Percentiles rank a stretch among this genome's conserved stretches.
phyloP scores from a whole-genome alignment of 306 rosid species.

The apple (Malus domestica) region ASM211411v1 NC_041801.1:5556001-5556500 shows the following conservation, averaged over 20 bases:
- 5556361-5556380: conserved; percentile 39
- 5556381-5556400: conserved; percentile 47
- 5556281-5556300: conserved; percentile 35
- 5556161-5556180: not conserved
- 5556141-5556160: conserved; percentile 9
- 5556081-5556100: conserved; percentile 72
- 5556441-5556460: conserved; percentile 57
- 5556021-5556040: conserved; percentile 77
- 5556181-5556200: conserved; percentile 54
- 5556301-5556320: conserved; percentile 23
- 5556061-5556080: conserved; percentile 93
- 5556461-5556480: conserved; percentile 84
- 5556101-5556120: conserved; percentile 73
- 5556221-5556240: conserved; percentile 73
- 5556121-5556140: conserved; percentile 13
- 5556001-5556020: conserved; percentile 65
- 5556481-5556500: conserved; percentile 82
- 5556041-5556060: conserved; percentile 78
- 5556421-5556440: conserved; percentile 65
- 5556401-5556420: conserved; percentile 65
- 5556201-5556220: conserved; percentile 97
- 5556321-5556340: conserved; percentile 40
- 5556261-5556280: conserved; percentile 32
- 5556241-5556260: conserved; percentile 57
- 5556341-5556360: conserved; percentile 36